Base-by-base conservation (phyloP, 106 monocot species). In the Narthecium ossifragum region DNA sequence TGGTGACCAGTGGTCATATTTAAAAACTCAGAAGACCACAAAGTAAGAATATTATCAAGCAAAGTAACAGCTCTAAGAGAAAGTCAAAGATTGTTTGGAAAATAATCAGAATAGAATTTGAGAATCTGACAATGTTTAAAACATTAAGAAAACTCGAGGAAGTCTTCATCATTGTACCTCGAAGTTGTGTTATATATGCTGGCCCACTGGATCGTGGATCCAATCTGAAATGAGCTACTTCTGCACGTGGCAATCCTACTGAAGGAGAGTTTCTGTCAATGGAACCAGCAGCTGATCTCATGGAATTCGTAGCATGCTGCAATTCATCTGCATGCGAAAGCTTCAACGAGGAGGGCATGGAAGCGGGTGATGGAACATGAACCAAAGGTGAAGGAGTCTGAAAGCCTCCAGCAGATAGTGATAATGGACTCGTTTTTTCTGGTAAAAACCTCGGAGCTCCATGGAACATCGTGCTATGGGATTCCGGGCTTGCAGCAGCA, bases 381-480 rank as follows among this genome's bases (percentile, higher is more conserved):
- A 58, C 40, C 23, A 51, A 34, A 28, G 64, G 39, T 26, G 73
- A 65, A 65, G 47, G 43, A 73, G 31, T 62, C 18, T 68, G 70
- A 70, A 73, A 66, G 17, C 73, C 69, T 41, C 77, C 80, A 43
- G 67, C 26, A 50, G 70, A 55, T 15, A 60, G 26, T 21, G 47
- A 43, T 46, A 69, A 47, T 40, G 68, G 45, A 51, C 40, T 77
- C 31, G 59, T 20, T 68, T 72, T 80, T 6, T 73, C 73, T 26
- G 69, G 26, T 6, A 70, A 6, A 66, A 70, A 66, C 51, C 71
- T 81, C 29, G 77, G 53, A 68, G 81, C 46, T 51, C 71, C 86
- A 65, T 65, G 73, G 24, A 53, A 51, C 26, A 65, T 22, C 1
- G 67, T 32, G 61, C 40, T 59, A 66, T 69, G 71, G 31, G 28